phyloP scores from a whole-genome alignment of 2,329 filamentous ascomycete species.

The Sarocladiaceae sp. region DNA sequence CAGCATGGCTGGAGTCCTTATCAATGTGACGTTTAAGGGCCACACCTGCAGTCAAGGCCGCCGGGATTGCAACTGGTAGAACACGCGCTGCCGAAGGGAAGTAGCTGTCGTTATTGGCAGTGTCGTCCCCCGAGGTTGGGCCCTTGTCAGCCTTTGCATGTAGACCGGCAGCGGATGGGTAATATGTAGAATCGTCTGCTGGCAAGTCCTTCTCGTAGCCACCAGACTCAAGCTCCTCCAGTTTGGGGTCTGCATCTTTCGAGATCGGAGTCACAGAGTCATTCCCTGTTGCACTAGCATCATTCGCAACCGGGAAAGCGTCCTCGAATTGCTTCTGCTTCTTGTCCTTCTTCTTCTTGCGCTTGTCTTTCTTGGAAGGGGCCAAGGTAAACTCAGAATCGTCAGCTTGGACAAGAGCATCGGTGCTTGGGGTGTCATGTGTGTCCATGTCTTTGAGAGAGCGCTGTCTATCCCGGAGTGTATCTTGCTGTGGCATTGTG shows the following conservation, averaged over 20 bases:
- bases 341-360: conserved; percentile 14
- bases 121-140: background rate
- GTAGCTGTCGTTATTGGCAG: conserved; percentile 13
- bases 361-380: conserved; percentile 16
- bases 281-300: background rate
- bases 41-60: background rate
- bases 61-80: conserved; percentile 14
- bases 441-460: background rate
- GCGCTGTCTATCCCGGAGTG: background rate
- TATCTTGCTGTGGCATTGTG: background rate
- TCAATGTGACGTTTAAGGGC: background rate
- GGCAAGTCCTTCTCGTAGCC: background rate
- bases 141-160: background rate
- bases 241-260: no score
- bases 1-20: background rate
- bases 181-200: background rate
- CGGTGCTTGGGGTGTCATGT: background rate
- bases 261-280: no score
- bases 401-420: background rate
- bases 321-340: conserved; percentile 9
- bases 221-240: background rate
- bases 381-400: background rate
- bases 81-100: conserved; percentile 18
- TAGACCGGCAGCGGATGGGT: conserved; percentile 6
- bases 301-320: background rate